Conservation (phyloP, 257 asterid species). For the Scutellaria galericulata region DNA sequence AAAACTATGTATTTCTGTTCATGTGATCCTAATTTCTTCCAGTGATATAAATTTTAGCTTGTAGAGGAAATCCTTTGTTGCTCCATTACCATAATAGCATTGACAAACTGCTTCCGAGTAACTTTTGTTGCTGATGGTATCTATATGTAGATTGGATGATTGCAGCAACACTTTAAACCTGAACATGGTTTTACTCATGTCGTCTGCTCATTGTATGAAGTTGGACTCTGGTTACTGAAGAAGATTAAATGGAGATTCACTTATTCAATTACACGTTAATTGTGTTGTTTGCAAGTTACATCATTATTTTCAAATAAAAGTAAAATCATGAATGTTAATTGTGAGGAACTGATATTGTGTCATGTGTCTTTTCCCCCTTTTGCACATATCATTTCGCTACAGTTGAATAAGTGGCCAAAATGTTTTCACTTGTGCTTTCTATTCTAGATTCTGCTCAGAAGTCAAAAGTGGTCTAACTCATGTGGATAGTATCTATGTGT, state of each 20-base stretch:
- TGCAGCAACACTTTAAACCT: slow-evolving; percentile 3
- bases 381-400: slow-evolving; percentile 3
- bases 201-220: slow-evolving; percentile 17
- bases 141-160: slow-evolving; percentile 5
- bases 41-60: background rate
- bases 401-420: background rate
- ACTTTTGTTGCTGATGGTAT: background rate
- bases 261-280: background rate
- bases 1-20: background rate
- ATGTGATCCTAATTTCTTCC: background rate
- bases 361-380: background rate
- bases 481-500: slow-evolving; percentile 24
- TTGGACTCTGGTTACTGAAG: background rate
- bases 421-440: slow-evolving; percentile 4
- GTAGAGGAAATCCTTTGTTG: background rate
- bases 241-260: slow-evolving; percentile 2
- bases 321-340: background rate
- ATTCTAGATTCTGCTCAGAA: slow-evolving; percentile 6
- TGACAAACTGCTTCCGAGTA: background rate
- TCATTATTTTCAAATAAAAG: background rate
- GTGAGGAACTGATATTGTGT: background rate
- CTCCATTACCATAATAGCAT: background rate
- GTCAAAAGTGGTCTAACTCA: background rate
- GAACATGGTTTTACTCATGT: slow-evolving; percentile 1
- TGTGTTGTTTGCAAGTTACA: slow-evolving; percentile 5